Evolutionary conservation across 2,329 filamentous ascomycete genomes (phyloP), one percentile per base, ranked within the genome.

Genomic region (Neobulgaria alba): DNA sequence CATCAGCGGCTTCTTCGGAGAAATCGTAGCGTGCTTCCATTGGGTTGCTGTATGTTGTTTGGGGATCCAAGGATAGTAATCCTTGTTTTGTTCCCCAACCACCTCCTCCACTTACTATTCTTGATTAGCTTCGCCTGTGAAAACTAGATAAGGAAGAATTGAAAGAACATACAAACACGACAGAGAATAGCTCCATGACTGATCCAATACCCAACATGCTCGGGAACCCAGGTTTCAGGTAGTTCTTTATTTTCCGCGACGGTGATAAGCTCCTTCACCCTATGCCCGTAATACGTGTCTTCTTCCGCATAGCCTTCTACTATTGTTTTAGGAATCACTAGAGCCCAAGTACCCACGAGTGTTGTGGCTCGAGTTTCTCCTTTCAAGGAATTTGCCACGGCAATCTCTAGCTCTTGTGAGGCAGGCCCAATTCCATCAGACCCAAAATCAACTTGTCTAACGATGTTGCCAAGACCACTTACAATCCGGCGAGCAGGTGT

Each of bases 1-100:
- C 55, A 33, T 60, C 56, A 17, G 58, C 44, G 16, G 46, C 59
- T 15, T 34, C 39, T 19, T 39, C 30, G 3, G 38, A 42, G 46
- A 79, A 77, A 26, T 72, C 63, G 49, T 80, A 66, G 38, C 69
- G 65, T 15, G 74, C 68, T 23, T 76, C 64, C 29, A 71, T 68
- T 5, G 67, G 57, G 14, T 65, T 52, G n/a, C 63, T 64, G 51
- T 75, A 73, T 15, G 60, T 67, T 12, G 67, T 71, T 49, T 85
- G 73, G 3, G 86, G 84, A 55, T 92, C 85, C 3, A 93, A 68
- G 4, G 85, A 86, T 3, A 93, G 65, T 0, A 93, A 65, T 0
- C 86, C 86, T 53, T 82, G 78, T 59, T 90, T 92, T 41, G 74
- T 68, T 12, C 86, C 86, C 86, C 86, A 93, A 15, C 86, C 86